These are phyloP conservation scores for Hortaea werneckii DNA, from an alignment of 2,329 filamentous ascomycete species.

Conservation along the genomic window DNA sequence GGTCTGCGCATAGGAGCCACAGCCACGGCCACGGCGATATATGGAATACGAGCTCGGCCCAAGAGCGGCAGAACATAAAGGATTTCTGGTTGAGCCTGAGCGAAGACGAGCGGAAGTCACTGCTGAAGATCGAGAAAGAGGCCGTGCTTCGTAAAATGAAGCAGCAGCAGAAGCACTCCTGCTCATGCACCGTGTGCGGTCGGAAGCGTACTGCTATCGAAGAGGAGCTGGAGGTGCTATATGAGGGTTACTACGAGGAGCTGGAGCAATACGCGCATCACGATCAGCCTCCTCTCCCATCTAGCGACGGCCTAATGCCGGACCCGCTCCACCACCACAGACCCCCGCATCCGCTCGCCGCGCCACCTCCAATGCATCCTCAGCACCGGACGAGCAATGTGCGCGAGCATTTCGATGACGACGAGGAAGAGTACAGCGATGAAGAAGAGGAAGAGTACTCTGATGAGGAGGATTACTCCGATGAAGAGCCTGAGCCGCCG, in stretches of 20 bases:
- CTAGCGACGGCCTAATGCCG: conserved; percentile 57
- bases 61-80: conserved; percentile 95
- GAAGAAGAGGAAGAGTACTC: conserved; percentile 47
- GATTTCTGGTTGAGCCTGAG: conserved; percentile 94
- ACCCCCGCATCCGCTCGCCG: conserved; percentile 19
- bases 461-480: conserved; percentile 53
- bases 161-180: conserved; percentile 98
- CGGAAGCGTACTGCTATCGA: conserved; percentile 94
- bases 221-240: conserved; percentile 92
- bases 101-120: conserved; percentile 85
- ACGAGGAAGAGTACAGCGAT: conserved; percentile 41
- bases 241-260: conserved; percentile 97
- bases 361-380: conserved; percentile 20
- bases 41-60: conserved; percentile 90
- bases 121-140: conserved; percentile 98
- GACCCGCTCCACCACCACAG: conserved; percentile 42
- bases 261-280: conserved; percentile 94
- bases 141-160: conserved; percentile 99
- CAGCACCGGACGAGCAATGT: conserved; percentile 67
- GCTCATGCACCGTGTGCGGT: conserved; percentile 94
- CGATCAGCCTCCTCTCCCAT: conserved; percentile 46
- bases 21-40: conserved; percentile 64
- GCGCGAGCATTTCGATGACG: conserved; percentile 54
- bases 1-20: conserved; percentile 9
- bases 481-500: conserved; percentile 52